Conservation (phyloP, 2,329 filamentous ascomycete genomes). For the Ampelomyces quisqualis region DNA sequence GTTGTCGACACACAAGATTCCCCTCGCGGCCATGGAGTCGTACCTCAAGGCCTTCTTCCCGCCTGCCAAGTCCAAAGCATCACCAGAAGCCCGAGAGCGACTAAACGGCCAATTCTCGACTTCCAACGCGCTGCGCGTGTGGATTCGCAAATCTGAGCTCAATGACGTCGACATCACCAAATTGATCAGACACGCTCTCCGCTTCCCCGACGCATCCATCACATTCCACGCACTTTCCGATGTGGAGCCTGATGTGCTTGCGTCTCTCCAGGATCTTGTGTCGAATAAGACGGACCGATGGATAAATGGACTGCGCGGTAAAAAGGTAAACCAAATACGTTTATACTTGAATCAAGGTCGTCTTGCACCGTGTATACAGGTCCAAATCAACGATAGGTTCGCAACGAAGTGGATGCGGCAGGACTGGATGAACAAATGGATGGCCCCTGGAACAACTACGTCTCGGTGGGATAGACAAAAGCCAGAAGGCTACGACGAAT, state of each 20-base stretch:
- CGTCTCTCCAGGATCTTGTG: conserved; percentile 12
- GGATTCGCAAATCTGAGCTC: conserved; percentile 11
- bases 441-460: no score
- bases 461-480: no score
- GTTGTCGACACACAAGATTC: conserved; percentile 24
- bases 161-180: conserved; percentile 9
- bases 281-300: conserved; percentile 16
- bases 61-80: background rate
- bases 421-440: background rate
- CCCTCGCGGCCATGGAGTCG: conserved; percentile 11
- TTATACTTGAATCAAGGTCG: background rate
- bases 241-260: background rate
- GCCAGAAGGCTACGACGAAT: no score
- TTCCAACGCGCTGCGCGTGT: conserved; percentile 14
- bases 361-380: background rate
- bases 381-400: conserved; percentile 19
- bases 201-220: conserved; percentile 19
- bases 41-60: conserved; percentile 30
- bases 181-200: conserved; percentile 20
- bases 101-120: conserved; percentile 8
- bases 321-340: conserved; percentile 16
- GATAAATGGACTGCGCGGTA: conserved; percentile 10
- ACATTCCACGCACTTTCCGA: background rate
- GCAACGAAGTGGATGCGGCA: conserved; percentile 22
- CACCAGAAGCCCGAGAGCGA: conserved; percentile 1